phyloP scores from a whole-genome alignment of 768 basidiomycete species.

The Austroboletus festivus region DNA sequence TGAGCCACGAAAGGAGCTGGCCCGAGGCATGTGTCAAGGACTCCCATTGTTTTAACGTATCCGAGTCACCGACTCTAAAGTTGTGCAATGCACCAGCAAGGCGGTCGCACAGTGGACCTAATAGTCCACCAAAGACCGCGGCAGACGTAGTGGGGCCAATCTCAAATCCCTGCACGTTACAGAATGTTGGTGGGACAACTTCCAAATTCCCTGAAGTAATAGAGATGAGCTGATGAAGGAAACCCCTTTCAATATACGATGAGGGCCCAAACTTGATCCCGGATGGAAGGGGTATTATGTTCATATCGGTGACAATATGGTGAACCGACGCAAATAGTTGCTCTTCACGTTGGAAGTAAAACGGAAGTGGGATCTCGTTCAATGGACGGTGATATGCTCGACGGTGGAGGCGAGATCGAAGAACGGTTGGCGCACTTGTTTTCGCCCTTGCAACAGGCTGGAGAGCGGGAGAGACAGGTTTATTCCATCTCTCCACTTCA shows the following conservation, averaged over 20 bases:
- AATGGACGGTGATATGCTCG: slow-evolving; percentile 11
- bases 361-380: slow-evolving; percentile 11
- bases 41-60: slow-evolving; percentile 38
- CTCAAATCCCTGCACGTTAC: slow-evolving; percentile 38
- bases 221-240: slow-evolving; percentile 55
- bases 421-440: slow-evolving; percentile 1
- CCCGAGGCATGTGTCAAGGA: slow-evolving; percentile 38
- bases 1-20: slow-evolving; percentile 47
- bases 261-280: slow-evolving; percentile 49
- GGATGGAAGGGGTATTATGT: slow-evolving; percentile 45
- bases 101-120: slow-evolving; percentile 47
- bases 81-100: slow-evolving; percentile 39
- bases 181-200: slow-evolving; percentile 27
- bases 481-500: slow-evolving; percentile 33
- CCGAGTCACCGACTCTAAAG: slow-evolving; percentile 24
- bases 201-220: slow-evolving; percentile 30
- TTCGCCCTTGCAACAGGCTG: slow-evolving; percentile 7
- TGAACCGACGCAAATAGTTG: not conserved
- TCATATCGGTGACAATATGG: slow-evolving; percentile 46
- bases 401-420: slow-evolving; percentile 14
- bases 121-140: slow-evolving; percentile 41
- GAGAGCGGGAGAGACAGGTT: slow-evolving; percentile 13
- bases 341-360: slow-evolving; percentile 15
- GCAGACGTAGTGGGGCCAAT: slow-evolving; percentile 43
- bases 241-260: slow-evolving; percentile 59